Percentiles rank a stretch among this genome's conserved stretches.
Conservation (phyloP, 2,329 filamentous ascomycete genomes). For the Exserohilum turcica region DNA sequence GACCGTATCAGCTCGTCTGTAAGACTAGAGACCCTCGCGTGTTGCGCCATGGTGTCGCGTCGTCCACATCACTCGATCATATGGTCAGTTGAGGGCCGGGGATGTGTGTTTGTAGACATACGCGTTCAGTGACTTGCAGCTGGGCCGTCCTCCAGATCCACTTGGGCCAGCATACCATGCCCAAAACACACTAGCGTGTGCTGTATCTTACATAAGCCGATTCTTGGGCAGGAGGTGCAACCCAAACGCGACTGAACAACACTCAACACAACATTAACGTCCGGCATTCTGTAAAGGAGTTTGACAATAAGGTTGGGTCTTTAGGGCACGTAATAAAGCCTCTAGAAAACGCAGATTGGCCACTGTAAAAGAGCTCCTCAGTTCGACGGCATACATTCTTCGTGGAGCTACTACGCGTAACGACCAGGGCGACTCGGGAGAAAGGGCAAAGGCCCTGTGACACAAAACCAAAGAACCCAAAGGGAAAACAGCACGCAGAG, state of each 20-base stretch:
- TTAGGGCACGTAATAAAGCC: too few relatives aligned
- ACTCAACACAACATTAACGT: not conserved
- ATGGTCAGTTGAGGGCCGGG: not conserved
- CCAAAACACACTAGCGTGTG: not conserved
- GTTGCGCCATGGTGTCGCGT: conserved; percentile 67
- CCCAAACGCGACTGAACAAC: not conserved
- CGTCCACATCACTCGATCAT: not conserved
- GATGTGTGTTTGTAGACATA: conserved; percentile 8
- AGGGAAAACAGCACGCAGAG: too few relatives aligned
- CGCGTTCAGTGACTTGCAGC: conserved; percentile 14
- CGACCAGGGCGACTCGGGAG: too few relatives aligned
- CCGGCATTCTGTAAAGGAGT: not conserved
- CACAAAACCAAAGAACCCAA: too few relatives aligned
- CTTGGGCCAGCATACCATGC: conserved; percentile 9
- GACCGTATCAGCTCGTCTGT: conserved; percentile 73
- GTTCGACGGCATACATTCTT: too few relatives aligned
- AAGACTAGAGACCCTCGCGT: conserved; percentile 66
- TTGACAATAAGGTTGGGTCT: too few relatives aligned
- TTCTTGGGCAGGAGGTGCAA: not conserved
- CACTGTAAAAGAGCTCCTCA: too few relatives aligned
- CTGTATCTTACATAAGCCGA: not conserved
- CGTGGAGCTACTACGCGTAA: too few relatives aligned
- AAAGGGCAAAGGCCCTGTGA: too few relatives aligned
- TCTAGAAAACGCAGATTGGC: too few relatives aligned
- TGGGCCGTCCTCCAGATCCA: conserved; percentile 12